Percentiles rank a stretch among this genome's conserved stretches.
Evolutionary conservation across 306 rosid species (phyloP).

Genomic region (Ormosia emarginata): DNA sequence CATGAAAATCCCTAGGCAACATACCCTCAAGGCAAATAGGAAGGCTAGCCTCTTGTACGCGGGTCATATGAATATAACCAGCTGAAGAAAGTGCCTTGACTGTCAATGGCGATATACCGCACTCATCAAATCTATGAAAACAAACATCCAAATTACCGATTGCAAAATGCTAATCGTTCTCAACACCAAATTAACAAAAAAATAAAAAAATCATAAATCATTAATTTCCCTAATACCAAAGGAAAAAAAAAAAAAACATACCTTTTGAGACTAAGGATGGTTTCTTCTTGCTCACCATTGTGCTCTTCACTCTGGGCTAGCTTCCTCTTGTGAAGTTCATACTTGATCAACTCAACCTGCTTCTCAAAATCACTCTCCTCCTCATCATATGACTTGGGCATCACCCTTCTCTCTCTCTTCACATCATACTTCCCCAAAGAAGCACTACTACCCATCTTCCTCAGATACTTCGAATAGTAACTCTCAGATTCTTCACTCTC

Average conservation of each 20-base stretch:
- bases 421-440: conserved; percentile 74
- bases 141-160: conserved; percentile 14
- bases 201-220: not conserved
- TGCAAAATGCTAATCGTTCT: not conserved
- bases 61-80: conserved; percentile 72
- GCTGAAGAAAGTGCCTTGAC: conserved; percentile 75
- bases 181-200: not conserved
- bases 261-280: conserved; percentile 66
- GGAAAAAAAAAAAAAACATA: not conserved
- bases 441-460: conserved; percentile 67
- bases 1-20: conserved; percentile 7
- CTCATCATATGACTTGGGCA: conserved; percentile 37
- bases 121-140: conserved; percentile 72
- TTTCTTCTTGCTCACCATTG: conserved; percentile 34
- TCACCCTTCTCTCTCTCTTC: conserved; percentile 61
- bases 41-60: conserved; percentile 80
- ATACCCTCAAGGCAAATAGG: conserved; percentile 74
- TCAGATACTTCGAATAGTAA: not conserved
- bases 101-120: conserved; percentile 71
- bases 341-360: conserved; percentile 64
- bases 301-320: conserved; percentile 31
- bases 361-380: conserved; percentile 44
- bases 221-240: not conserved
- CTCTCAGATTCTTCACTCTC: conserved; percentile 34
- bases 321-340: conserved; percentile 55